These are phyloP conservation scores for Peronospora farinosa DNA, from an alignment of 352 stramenopile genomes.

Conservation along the genomic window DNA sequence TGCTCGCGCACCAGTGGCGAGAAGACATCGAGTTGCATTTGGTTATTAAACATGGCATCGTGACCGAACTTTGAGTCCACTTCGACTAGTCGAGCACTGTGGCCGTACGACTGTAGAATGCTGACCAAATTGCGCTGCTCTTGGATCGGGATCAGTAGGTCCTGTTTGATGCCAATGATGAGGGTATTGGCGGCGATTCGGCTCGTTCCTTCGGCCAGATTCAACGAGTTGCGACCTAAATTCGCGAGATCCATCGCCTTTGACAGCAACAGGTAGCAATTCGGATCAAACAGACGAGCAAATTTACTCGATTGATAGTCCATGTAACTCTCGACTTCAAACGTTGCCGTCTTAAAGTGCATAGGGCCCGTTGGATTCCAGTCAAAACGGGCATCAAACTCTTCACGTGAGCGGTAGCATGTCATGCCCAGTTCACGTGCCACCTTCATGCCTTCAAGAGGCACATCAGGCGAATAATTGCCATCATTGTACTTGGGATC, in stretches of 20 bases:
- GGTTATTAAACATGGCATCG: slow-evolving; percentile 80
- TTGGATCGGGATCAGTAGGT: slow-evolving; percentile 77
- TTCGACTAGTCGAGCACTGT: slow-evolving; percentile 54
- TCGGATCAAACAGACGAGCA: slow-evolving; percentile 74
- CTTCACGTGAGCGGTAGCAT: slow-evolving; percentile 84
- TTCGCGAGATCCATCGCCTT: slow-evolving; percentile 86
- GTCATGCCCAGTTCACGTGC: slow-evolving; percentile 83
- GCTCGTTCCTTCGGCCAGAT: slow-evolving; percentile 66
- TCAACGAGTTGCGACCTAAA: slow-evolving; percentile 55
- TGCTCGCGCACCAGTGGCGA: slow-evolving; percentile 59
- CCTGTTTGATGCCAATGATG: slow-evolving; percentile 79
- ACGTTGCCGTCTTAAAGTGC: slow-evolving; percentile 73
- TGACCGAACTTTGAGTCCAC: slow-evolving; percentile 85
- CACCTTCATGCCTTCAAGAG: slow-evolving; percentile 77
- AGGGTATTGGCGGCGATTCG: slow-evolving; percentile 62
- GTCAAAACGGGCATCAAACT: slow-evolving; percentile 83
- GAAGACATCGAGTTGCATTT: slow-evolving; percentile 79
- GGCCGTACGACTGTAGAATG: slow-evolving; percentile 75
- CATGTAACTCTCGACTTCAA: slow-evolving; percentile 89
- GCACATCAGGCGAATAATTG: slow-evolving; percentile 51
- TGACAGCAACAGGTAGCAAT: slow-evolving; percentile 85
- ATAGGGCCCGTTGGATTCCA: slow-evolving; percentile 70
- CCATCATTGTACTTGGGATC: slow-evolving; percentile 78
- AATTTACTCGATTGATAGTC: slow-evolving; percentile 87
- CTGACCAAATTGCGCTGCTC: slow-evolving; percentile 76